A percentile compares a stretch with the other conserved stretches of the same genome.
phyloP scores from a whole-genome alignment of 1,284 basidiomycete species.

The Flammula alnicola region DNA sequence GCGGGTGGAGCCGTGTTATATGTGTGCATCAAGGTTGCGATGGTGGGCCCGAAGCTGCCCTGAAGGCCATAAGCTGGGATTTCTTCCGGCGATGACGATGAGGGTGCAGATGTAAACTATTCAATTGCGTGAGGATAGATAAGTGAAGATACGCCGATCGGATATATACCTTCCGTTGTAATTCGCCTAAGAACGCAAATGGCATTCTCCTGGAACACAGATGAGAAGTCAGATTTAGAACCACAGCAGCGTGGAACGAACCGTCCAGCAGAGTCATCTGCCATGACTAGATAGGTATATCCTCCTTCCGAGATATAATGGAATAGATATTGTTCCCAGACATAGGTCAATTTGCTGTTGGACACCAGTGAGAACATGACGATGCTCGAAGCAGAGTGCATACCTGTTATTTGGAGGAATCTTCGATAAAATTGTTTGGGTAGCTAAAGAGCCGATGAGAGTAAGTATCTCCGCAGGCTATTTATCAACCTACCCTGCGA shows the following conservation, averaged over 20 bases:
- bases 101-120: constrained; percentile 69
- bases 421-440: constrained; percentile 91
- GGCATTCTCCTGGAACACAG: constrained; percentile 74
- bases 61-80: constrained; percentile 70
- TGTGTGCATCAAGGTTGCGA: constrained; percentile 77
- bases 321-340: constrained; percentile 95
- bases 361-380: constrained; percentile 10
- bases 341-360: constrained; percentile 89
- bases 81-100: constrained; percentile 48
- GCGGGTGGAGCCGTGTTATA: constrained; percentile 90
- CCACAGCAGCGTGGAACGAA: constrained; percentile 37
- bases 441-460: constrained; percentile 53
- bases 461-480: neutral
- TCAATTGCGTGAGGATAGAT: constrained; percentile 7
- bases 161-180: constrained; percentile 70
- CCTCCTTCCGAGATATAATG: constrained; percentile 93
- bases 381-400: neutral
- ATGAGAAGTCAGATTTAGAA: constrained; percentile 10
- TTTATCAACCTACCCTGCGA: constrained; percentile 66
- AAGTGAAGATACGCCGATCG: constrained; percentile 8
- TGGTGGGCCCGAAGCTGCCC: constrained; percentile 67
- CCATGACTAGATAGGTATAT: constrained; percentile 91
- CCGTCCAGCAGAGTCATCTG: constrained; percentile 89
- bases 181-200: constrained; percentile 89
- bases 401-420: constrained; percentile 87